Conservation (phyloP, 768 basidiomycete species). For the Glaciozyma martinii region DNA sequence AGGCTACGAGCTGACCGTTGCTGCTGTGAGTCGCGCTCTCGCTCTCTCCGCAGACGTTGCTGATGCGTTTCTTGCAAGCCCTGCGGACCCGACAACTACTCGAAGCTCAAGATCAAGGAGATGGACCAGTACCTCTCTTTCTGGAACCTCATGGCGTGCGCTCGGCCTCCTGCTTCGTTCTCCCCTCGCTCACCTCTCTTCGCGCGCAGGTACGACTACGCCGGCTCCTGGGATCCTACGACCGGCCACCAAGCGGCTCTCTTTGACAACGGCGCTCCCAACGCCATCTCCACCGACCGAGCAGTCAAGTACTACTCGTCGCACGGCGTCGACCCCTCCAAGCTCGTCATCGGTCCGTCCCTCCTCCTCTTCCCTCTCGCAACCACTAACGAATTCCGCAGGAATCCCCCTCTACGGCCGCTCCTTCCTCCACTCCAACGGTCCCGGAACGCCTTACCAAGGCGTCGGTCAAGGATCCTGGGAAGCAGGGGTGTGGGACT, state of each 20-base stretch:
- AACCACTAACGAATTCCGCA: conserved; percentile 11
- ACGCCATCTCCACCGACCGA: conserved; percentile 41
- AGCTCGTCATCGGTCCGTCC: conserved; percentile 61
- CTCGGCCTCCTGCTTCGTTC: conserved; percentile 1
- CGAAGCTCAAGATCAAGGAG: conserved; percentile 63
- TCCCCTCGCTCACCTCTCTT: not conserved
- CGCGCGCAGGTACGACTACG: conserved; percentile 40
- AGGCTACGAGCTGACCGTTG: conserved; percentile 33
- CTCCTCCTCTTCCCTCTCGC: not conserved
- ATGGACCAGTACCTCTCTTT: conserved; percentile 87
- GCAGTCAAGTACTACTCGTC: conserved; percentile 59
- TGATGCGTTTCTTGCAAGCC: conserved; percentile 51
- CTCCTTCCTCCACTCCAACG: conserved; percentile 74
- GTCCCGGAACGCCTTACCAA: conserved; percentile 67
- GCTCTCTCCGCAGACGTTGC: not conserved
- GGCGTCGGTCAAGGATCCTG: conserved; percentile 82
- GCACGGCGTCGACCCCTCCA: conserved; percentile 63
- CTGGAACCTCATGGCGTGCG: conserved; percentile 83
- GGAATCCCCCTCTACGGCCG: conserved; percentile 88
- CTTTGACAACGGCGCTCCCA: conserved; percentile 51
- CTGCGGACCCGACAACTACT: conserved; percentile 77
- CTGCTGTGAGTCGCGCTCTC: conserved; percentile 21
- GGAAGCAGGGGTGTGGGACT: conserved; percentile 77
- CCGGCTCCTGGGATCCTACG: conserved; percentile 46
- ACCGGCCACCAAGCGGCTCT: conserved; percentile 72